Base-by-base conservation (phyloP, 768 basidiomycete genomes). In the Hemileccinum impolitum region DNA sequence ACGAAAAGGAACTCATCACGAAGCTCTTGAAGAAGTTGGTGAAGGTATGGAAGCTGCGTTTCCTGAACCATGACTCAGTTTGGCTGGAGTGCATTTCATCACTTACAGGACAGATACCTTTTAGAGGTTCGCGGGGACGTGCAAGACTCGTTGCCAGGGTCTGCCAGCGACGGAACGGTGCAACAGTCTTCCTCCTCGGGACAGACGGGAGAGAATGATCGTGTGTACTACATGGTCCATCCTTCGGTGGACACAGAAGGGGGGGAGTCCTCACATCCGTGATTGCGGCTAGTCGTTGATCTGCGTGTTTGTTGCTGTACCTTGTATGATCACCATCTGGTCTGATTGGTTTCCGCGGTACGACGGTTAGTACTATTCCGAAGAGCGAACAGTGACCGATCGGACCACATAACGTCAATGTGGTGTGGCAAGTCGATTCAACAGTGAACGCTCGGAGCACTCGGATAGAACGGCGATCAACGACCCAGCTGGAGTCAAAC, bases 1-100 rank as follows among this genome's bases (percentile, higher is more conserved):
- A 88, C 57, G 90, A 98, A 70, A 85, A 85, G 59, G 91, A 93
- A 65, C 75, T 99, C 43, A 81, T 97, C 52, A 82, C 79, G 35
- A 99, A 98, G 70, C 84, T 96, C 61, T 67, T 99, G 55, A 80
- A 75, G 58, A 94, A 91, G 69, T 72, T 99, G 47, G 88, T 94
- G 56, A 95, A 94, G 84, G 94, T 94, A 51, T 47, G 61, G 13
- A 3, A 2, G 34, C 11, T 39, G 26, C 12, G 3, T 14, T 13
- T n/a, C 12, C 6, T n/a, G 23, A 26, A 38, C 21, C 15, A 18
- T 26, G 38, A 52, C n/a, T 55, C 21, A 26, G 18, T 13, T 47
- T 47, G 49, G 30, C 46, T 40, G 5, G 23, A 23, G 6, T 23
- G 23, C 3, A 23, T 23, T 23, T 17, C 10, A 6, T 35, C 17